Percentiles rank a stretch among this genome's conserved stretches.
Evolutionary conservation across 768 basidiomycete species (phyloP).

Genomic region (Serendipita vermifera): DNA sequence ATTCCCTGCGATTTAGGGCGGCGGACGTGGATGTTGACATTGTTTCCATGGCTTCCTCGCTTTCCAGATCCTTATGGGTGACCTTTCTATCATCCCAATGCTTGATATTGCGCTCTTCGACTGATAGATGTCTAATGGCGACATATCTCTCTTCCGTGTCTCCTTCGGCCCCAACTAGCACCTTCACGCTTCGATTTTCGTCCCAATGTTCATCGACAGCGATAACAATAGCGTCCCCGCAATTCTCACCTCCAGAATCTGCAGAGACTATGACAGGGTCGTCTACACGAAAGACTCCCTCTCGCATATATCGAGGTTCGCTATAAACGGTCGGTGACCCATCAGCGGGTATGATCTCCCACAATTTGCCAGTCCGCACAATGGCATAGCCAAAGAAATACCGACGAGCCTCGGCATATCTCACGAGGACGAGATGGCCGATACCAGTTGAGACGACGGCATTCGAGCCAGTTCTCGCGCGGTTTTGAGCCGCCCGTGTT

Average conservation of each 20-base stretch:
- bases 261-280: background rate
- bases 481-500: background rate
- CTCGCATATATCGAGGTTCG: background rate
- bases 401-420: background rate
- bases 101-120: background rate
- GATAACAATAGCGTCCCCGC: background rate
- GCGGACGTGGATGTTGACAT: background rate
- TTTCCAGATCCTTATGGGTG: background rate
- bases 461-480: background rate
- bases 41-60: background rate
- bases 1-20: background rate
- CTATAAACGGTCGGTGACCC: background rate
- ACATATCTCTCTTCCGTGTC: background rate
- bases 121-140: background rate
- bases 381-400: background rate
- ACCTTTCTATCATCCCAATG: constrained; percentile 1
- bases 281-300: background rate
- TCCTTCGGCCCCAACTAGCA: background rate
- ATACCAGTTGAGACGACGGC: background rate
- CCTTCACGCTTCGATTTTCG: background rate
- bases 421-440: background rate
- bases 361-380: background rate
- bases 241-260: background rate
- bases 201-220: background rate
- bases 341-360: background rate